Percentiles rank a stretch among this genome's conserved stretches.
Evolutionary conservation across 2,329 filamentous ascomycete genomes (phyloP).

Genomic region (Albophoma yamanashiensis): DNA sequence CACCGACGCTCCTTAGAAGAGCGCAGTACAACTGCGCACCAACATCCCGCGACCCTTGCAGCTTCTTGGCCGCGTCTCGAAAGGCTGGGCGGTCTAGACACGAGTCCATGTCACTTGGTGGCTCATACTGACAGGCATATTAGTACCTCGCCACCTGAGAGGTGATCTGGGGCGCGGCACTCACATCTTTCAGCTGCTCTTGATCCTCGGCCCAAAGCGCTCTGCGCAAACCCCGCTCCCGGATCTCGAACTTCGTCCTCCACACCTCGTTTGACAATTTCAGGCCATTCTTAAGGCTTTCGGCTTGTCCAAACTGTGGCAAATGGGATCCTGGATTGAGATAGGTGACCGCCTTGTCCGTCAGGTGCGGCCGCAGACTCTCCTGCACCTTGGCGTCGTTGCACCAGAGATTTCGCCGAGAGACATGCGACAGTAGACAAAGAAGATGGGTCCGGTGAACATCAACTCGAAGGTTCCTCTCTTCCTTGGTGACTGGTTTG

Average conservation of each 20-base stretch:
- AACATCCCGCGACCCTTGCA: conserved; percentile 78
- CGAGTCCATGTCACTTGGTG: conserved; percentile 54
- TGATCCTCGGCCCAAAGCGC: conserved; percentile 66
- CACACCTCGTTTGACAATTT: conserved; percentile 58
- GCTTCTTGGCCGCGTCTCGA: conserved; percentile 50
- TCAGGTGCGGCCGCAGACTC: conserved; percentile 52
- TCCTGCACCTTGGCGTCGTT: conserved; percentile 63
- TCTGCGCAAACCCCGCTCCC: conserved; percentile 56
- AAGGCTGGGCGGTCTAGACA: conserved; percentile 66
- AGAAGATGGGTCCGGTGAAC: conserved; percentile 83
- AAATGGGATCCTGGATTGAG: conserved; percentile 58
- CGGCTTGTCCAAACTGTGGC: conserved; percentile 65
- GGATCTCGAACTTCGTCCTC: conserved; percentile 58
- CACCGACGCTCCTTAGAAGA: conserved; percentile 68
- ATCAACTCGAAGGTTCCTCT: conserved; percentile 50
- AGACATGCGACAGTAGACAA: conserved; percentile 68
- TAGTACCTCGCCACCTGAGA: conserved; percentile 4
- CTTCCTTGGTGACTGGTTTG: conserved; percentile 42
- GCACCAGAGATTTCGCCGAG: conserved; percentile 79
- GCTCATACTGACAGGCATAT: conserved; percentile 34
- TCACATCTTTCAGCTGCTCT: conserved; percentile 48
- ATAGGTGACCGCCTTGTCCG: conserved; percentile 52
- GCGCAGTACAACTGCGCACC: conserved; percentile 89
- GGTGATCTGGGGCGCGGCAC: conserved; percentile 13
- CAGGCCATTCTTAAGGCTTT: conserved; percentile 71